These are phyloP conservation scores for Pontederia paniculata DNA, from an alignment of 176 grass and related monocot species.

Conservation along the genomic window DNA sequence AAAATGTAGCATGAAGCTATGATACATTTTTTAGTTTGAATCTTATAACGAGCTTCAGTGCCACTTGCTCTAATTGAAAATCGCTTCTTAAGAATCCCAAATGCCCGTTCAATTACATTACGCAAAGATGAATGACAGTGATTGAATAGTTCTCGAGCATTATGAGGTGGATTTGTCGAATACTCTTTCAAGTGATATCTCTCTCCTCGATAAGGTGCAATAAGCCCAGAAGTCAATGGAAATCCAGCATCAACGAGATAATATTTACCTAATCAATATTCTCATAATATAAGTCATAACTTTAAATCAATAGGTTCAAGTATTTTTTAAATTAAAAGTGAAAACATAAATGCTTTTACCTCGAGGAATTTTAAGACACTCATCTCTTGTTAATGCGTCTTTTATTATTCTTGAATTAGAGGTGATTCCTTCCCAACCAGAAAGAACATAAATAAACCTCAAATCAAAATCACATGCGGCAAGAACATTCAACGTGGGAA, in stretches of 20 bases:
- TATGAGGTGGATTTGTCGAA: neutral
- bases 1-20: constrained; percentile 4
- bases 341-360: neutral
- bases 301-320: too few relatives aligned
- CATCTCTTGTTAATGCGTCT: constrained; percentile 7
- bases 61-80: constrained; percentile 11
- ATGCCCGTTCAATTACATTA: constrained; percentile 18
- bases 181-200: too few relatives aligned
- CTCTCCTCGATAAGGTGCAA: constrained; percentile 1
- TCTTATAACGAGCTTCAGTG: neutral
- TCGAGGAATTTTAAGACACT: constrained; percentile 12
- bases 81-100: constrained; percentile 11
- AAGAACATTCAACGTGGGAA: constrained; percentile 2
- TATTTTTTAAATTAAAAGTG: neutral
- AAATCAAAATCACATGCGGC: neutral
- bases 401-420: constrained; percentile 12
- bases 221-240: neutral
- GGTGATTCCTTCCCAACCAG: neutral
- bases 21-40: neutral
- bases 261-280: neutral
- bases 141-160: constrained; percentile 12
- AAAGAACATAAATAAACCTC: constrained; percentile 19
- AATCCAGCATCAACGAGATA: constrained; percentile 22
- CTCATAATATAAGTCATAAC: too few relatives aligned
- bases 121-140: constrained; percentile 6